Base-by-base conservation (phyloP, 2,329 filamentous ascomycete species). In the Monilinia laxa region DNA sequence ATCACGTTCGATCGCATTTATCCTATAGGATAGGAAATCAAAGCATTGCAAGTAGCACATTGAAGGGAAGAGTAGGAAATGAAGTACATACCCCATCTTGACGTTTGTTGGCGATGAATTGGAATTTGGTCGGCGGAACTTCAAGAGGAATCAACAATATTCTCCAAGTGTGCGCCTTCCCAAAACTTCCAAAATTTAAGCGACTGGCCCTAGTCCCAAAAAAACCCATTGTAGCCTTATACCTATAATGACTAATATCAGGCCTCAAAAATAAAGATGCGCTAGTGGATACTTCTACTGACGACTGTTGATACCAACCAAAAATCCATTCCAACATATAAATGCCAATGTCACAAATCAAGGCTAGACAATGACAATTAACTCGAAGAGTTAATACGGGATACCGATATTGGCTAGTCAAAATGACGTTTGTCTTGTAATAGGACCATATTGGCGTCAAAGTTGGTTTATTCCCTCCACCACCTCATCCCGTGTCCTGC, bases 21-120 rank as follows among this genome's bases (percentile, higher is more conserved):
- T 58, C 3, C 40, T 16, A 31, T 20, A 45, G 45, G 51, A 25
- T 51, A 51, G 45, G 11, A 18, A 28, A 35, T 12, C 5, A 23
- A 4, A 45, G 25, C 23, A 49, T 47, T 49, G 18, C 28, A 35
- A 28, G 11, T 38, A 18, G 31, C 28, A 51, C 4, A 52, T 49
- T 38, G 31, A 10, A 35, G 12, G 28, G 14, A 35, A 25, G 7
- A 35, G 2, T 52, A 25, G 18, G 20, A 38, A 12, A 40, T 38
- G 42, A 25, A 31, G 18, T 57, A 57, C 55, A 11, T 57, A 57
- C 55, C 66, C 62, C 62, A 57, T 62, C 56, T 66, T 62, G 57
- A 66, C 64, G 42, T 58, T 42, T 45, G 25, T 54, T 65, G 62
- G 54, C 45, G 63, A 65, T 59, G 54, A 45, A 18, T 35, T 57